Base-by-base conservation (phyloP, 257 asterid species). In the Nicotiana benthamiana region DNA sequence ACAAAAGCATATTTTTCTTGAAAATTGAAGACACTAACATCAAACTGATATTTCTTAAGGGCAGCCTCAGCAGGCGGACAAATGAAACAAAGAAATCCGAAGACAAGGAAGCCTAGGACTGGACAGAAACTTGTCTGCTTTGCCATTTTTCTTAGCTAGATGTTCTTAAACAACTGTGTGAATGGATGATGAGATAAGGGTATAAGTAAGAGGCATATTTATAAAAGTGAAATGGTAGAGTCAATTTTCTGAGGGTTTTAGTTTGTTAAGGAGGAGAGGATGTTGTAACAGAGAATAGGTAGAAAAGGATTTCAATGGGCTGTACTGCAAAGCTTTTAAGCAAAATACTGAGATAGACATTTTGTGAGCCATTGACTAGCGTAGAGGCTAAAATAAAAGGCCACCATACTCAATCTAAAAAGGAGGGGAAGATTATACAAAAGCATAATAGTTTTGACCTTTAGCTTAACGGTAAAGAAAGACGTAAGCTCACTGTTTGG, bases 1-100 rank as follows among this genome's bases (percentile, higher is more conserved):
- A 70, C n/a, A 8, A 8, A 54, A 70, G 18, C 20, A 40, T 13
- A 40, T 54, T 18, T 43, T 40, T 36, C n/a, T 36, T 53, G 8
- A n/a, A 11, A 16, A 9, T 7, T 16, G 2, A 17, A 81, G 40
- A 12, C 24, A 72, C 91, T 85, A 65, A 90, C 97, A 72, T 92
- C 88, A 51, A 90, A 90, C 17, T 89, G 90, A 82, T 92, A 92
- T 59, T 82, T 88, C 75, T 87, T 90, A 56, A 89, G 82, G 48
- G 87, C 90, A 51, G 95, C 93, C 80, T 85, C 74, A 20, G 80
- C 85, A 17, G 79, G 86, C 28, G 70, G 60, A 8, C 77, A 62
- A 56, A 78, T 16, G 40, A 84, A 79, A 7, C 85, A 61, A 51
- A 70, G 76, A 70, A 70, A 27, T 59, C 54, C 61, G 15, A 18